Base-by-base conservation (phyloP, 345 rosid genomes). In the Litchi chinensis region DNA sequence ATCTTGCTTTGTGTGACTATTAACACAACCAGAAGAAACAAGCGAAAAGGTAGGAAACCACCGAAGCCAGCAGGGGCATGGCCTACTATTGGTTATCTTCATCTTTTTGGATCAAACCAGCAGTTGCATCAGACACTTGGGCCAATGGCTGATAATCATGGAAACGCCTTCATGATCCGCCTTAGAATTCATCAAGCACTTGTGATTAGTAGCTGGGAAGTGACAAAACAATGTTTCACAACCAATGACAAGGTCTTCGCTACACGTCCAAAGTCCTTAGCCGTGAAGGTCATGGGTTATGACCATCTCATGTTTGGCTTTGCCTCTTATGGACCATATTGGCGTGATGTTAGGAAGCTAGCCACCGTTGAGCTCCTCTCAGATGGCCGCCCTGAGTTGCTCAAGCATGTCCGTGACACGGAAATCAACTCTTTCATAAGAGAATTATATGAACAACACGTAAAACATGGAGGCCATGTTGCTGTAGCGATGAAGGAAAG, bases 21-120 rank as follows among this genome's bases (percentile, higher is more conserved):
- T 56, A 70, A 18, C 18, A 40, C 28, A 24, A 32, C 43, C 59
- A 46, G 6, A 66, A 26, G 67, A 68, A 73, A 5, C 62, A 78
- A 68, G 71, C 65, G 56, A 73, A 57, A 11, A 5, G 76, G 46
- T 57, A 76, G 74, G 70, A 44, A 1, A 5, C 83, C 85, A 9
- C 89, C 82, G 2, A 77, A 84, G 68, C 50, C 82, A 41, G 68
- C 71, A 18, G 79, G 82, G 56, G 74, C 89, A 26, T 84, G 83
- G 82, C 87, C 87, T 32, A 10, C 80, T 4, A 28, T 84, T 6
- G 89, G 89, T 68, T 85, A 86, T 76, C 75, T 86, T 2, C 82
- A 19, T 75, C 77, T 75, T 26, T 77, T 84, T 5, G 67, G 74
- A 10, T 32, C 77, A 46, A 56, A 78, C 76, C 76, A 79, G 72